phyloP scores from a whole-genome alignment of 768 basidiomycete genomes.

The Mycena floridula region DNA sequence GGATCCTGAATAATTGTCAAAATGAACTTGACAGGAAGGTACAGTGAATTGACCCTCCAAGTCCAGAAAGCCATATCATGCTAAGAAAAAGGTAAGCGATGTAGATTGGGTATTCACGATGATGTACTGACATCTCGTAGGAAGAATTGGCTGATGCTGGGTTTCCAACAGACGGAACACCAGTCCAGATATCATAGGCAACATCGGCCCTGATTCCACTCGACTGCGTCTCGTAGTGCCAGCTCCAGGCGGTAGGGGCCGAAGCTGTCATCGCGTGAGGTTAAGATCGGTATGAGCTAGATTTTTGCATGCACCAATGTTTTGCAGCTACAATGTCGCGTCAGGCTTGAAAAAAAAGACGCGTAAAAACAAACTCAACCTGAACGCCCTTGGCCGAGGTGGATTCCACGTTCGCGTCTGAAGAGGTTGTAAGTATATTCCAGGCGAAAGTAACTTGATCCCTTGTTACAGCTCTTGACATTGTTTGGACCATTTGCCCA shows the following conservation, averaged over 20 bases:
- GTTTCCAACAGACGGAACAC: conserved; percentile 31
- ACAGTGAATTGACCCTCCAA: conserved; percentile 35
- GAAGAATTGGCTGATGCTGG: conserved; percentile 43
- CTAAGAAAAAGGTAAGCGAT: conserved; percentile 16
- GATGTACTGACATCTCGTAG: conserved; percentile 48
- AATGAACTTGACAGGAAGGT: neutral
- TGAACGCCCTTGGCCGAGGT: conserved; percentile 42
- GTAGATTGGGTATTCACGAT: no score
- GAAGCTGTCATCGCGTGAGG: conserved; percentile 35
- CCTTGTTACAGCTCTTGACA: conserved; percentile 56
- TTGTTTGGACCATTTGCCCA: conserved; percentile 45
- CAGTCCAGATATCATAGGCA: conserved; percentile 53
- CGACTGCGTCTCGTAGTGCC: conserved; percentile 40
- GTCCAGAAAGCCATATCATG: conserved; percentile 58
- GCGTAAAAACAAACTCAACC: conserved; percentile 17
- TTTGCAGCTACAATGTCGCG: neutral
- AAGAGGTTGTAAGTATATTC: neutral
- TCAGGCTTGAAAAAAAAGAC: neutral
- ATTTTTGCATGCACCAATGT: no score
- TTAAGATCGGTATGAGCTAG: neutral
- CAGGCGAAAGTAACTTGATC: no score
- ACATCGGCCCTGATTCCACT: conserved; percentile 48
- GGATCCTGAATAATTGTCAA: conserved; percentile 29
- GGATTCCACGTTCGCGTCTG: conserved; percentile 46
- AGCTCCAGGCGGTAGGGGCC: conserved; percentile 46